Evolutionary conservation across 1,284 basidiomycete species (phyloP).

Genomic region (Mycena citricolor): DNA sequence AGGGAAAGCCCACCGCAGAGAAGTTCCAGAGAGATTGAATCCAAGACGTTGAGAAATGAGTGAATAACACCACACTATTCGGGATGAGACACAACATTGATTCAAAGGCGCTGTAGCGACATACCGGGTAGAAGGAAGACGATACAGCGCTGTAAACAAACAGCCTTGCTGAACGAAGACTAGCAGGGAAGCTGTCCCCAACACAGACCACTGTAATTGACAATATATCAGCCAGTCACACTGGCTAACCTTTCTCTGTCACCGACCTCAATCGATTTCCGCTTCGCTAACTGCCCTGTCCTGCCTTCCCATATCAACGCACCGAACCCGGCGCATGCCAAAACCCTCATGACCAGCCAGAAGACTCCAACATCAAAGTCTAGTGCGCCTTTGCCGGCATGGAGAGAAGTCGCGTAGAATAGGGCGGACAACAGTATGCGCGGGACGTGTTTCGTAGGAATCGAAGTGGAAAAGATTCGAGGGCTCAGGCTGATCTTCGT

Average conservation of each 20-base stretch:
- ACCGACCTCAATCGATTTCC: slow-evolving; percentile 59
- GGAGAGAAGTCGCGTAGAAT: slow-evolving; percentile 60
- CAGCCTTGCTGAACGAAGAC: slow-evolving; percentile 65
- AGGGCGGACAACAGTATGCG: slow-evolving; percentile 58
- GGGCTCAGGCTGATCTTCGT: slow-evolving; percentile 50
- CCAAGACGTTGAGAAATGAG: slow-evolving; percentile 68
- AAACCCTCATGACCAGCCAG: slow-evolving; percentile 69
- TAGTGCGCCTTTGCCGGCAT: slow-evolving; percentile 63
- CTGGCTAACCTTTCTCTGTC: slow-evolving; percentile 1
- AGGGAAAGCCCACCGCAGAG: slow-evolving; percentile 41
- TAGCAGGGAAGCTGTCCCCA: slow-evolving; percentile 64
- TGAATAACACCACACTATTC: slow-evolving; percentile 61
- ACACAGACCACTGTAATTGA: slow-evolving; percentile 58
- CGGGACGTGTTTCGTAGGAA: slow-evolving; percentile 51
- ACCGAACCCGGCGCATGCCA: slow-evolving; percentile 63
- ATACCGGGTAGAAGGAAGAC: slow-evolving; percentile 64
- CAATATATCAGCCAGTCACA: slow-evolving; percentile 41
- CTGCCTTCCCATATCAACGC: slow-evolving; percentile 56
- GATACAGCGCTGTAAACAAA: slow-evolving; percentile 61
- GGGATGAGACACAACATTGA: background rate
- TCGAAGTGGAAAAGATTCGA: slow-evolving; percentile 42
- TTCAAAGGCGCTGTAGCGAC: slow-evolving; percentile 19
- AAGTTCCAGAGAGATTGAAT: slow-evolving; percentile 50
- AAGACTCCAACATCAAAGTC: slow-evolving; percentile 66
- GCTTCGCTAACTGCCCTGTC: slow-evolving; percentile 51